A percentile compares a stretch with the other conserved stretches of the same genome.
These are phyloP conservation scores for Gryganskiella cystojenkinii DNA, from an alignment of 192 early-diverging fungal genomes.

Conservation along the genomic window DNA sequence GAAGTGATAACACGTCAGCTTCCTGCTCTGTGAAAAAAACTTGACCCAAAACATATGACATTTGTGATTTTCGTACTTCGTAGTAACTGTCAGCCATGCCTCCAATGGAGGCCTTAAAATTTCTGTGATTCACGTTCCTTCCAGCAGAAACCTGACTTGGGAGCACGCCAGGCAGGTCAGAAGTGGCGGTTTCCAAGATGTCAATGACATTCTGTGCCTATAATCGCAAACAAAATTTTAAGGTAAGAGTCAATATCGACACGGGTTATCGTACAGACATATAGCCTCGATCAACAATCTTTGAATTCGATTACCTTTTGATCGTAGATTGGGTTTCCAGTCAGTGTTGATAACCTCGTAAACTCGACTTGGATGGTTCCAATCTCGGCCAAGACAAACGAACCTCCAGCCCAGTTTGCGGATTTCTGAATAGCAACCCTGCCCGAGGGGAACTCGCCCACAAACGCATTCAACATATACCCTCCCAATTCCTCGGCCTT, in stretches of 20 bases:
- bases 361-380: constrained; percentile 89
- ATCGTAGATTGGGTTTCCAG: constrained; percentile 76
- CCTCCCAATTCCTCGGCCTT: constrained; percentile 79
- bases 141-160: neutral
- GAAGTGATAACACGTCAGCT: no score
- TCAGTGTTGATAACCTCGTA: constrained; percentile 82
- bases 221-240: neutral
- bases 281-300: no score
- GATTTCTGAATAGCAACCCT: constrained; percentile 17
- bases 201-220: constrained; percentile 35
- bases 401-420: constrained; percentile 13
- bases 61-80: constrained; percentile 52
- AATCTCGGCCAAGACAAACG: constrained; percentile 69
- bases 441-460: constrained; percentile 13
- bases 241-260: constrained; percentile 21
- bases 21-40: no score
- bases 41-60: no score
- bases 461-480: constrained; percentile 77
- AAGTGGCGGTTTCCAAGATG: constrained; percentile 15
- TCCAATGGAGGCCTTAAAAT: constrained; percentile 51
- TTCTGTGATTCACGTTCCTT: constrained; percentile 2
- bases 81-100: constrained; percentile 69
- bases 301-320: constrained; percentile 61
- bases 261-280: no score
- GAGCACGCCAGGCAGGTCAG: constrained; percentile 31